These are phyloP conservation scores for Scedosporium minutisporum DNA, from an alignment of 2,329 filamentous ascomycete genomes.

Conservation along the genomic window DNA sequence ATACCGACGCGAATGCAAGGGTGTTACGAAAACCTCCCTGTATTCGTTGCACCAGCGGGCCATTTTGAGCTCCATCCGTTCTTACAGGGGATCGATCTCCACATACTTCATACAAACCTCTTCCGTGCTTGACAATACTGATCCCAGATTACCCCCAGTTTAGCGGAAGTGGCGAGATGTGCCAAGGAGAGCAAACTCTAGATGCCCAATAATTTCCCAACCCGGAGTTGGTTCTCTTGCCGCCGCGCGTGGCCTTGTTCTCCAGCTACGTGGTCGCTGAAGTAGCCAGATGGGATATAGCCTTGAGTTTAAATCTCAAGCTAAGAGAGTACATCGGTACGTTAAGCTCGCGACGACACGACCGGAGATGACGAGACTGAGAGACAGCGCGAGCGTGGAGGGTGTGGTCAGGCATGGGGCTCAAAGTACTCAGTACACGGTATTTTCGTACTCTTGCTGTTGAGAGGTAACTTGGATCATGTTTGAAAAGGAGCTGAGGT, in stretches of 20 bases:
- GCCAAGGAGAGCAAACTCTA: neutral
- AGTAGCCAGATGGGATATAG: neutral
- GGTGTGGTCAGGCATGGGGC: neutral
- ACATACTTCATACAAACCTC: too few species aligned
- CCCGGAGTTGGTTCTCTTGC: neutral
- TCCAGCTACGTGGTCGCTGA: neutral
- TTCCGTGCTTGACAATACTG: too few species aligned
- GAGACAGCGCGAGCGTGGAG: neutral
- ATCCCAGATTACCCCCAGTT: too few species aligned
- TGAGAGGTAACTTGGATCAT: neutral
- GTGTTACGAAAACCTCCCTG: too few species aligned
- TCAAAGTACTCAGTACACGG: neutral
- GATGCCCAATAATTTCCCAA: neutral
- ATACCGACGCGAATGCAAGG: too few species aligned
- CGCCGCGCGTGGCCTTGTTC: neutral
- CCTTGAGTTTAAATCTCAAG: neutral
- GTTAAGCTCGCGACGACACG: neutral
- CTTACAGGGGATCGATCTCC: neutral
- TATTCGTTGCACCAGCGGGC: too few species aligned
- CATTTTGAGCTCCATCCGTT: neutral
- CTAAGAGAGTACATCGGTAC: neutral
- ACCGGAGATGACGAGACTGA: too few species aligned
- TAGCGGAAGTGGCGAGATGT: too few species aligned
- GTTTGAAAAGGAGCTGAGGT: neutral
- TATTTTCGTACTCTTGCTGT: neutral